Evolutionary conservation across 768 basidiomycete species (phyloP).

Genomic region (Pseudohyphozyma bogoriensis): DNA sequence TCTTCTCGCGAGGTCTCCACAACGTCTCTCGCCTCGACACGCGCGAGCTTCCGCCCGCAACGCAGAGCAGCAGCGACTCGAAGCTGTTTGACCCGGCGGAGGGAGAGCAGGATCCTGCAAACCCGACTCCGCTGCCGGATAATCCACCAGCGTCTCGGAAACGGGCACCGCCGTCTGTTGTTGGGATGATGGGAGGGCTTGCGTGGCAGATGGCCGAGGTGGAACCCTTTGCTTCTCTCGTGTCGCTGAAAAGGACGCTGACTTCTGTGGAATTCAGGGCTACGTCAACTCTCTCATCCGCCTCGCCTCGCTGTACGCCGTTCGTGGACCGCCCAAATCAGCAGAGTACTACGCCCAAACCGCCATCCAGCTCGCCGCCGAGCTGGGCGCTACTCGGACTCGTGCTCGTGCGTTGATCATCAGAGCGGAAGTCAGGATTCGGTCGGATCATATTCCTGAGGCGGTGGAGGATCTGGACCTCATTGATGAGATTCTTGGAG

Average conservation of each 20-base stretch:
- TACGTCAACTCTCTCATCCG: conserved; percentile 58
- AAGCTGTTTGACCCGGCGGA: too few relatives aligned
- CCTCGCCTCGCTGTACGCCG: conserved; percentile 54
- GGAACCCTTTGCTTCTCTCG: too few relatives aligned
- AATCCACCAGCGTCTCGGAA: conserved; percentile 6
- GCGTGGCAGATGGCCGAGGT: conserved; percentile 65
- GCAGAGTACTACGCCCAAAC: conserved; percentile 74
- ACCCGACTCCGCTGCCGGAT: conserved; percentile 13
- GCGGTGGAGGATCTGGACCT: conserved; percentile 49
- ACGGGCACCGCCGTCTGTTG: not conserved
- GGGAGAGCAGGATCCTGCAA: too few relatives aligned
- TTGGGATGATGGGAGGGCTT: conserved; percentile 41
- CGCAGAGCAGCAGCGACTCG: conserved; percentile 17
- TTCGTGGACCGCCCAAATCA: conserved; percentile 71
- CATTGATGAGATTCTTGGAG: conserved; percentile 46
- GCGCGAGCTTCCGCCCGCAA: conserved; percentile 20
- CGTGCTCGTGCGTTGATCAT: conserved; percentile 55
- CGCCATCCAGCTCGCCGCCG: conserved; percentile 59
- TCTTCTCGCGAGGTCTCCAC: conserved; percentile 28
- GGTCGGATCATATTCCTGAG: conserved; percentile 52
- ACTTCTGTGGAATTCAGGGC: conserved; percentile 36
- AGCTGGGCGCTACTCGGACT: conserved; percentile 57
- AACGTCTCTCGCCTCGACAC: conserved; percentile 32
- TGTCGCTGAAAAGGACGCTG: too few relatives aligned
- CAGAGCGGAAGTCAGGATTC: conserved; percentile 60